Percentiles rank a stretch among this genome's conserved stretches.
phyloP scores from a whole-genome alignment of 768 basidiomycete genomes.

The Coprinopsis sp. region DNA sequence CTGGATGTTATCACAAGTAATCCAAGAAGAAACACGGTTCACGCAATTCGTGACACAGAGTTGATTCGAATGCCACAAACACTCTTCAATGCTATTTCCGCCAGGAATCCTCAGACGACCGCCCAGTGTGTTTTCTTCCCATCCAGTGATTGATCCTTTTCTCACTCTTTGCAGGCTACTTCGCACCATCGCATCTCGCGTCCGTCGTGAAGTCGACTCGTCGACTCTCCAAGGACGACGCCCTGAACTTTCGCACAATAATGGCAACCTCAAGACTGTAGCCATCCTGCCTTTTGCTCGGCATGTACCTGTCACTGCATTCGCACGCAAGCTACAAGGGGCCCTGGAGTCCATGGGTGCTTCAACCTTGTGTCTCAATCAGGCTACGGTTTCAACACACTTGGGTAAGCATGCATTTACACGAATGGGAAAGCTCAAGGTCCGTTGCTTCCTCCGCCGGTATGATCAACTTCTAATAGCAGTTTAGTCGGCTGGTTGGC shows the following conservation, averaged over 20 bases:
- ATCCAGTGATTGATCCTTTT: neutral
- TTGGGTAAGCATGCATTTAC: slow-evolving; percentile 95
- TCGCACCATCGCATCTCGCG: slow-evolving; percentile 88
- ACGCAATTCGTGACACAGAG: slow-evolving; percentile 97
- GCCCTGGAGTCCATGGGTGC: slow-evolving; percentile 94
- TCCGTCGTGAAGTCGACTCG: slow-evolving; percentile 76
- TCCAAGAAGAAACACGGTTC: slow-evolving; percentile 81
- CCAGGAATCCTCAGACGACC: slow-evolving; percentile 82
- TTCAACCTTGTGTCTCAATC: slow-evolving; percentile 87
- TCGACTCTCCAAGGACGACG: slow-evolving; percentile 50
- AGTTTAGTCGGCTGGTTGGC: slow-evolving; percentile 60
- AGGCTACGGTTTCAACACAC: slow-evolving; percentile 87
- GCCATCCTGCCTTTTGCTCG: slow-evolving; percentile 86
- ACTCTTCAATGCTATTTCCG: slow-evolving; percentile 94
- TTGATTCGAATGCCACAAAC: slow-evolving; percentile 96
- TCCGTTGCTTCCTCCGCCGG: slow-evolving; percentile 38
- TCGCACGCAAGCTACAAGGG: slow-evolving; percentile 82
- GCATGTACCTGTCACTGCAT: slow-evolving; percentile 83
- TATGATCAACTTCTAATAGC: neutral
- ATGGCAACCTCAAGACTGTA: slow-evolving; percentile 88
- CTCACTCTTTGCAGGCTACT: slow-evolving; percentile 46
- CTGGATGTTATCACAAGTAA: slow-evolving; percentile 95
- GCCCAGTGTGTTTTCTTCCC: slow-evolving; percentile 53
- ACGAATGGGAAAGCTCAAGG: slow-evolving; percentile 95
- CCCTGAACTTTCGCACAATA: slow-evolving; percentile 67